Evolutionary conservation across 305 asterid species (phyloP), one percentile per base, ranked within the genome.

Genomic region (Fraxinus sp.): DNA sequence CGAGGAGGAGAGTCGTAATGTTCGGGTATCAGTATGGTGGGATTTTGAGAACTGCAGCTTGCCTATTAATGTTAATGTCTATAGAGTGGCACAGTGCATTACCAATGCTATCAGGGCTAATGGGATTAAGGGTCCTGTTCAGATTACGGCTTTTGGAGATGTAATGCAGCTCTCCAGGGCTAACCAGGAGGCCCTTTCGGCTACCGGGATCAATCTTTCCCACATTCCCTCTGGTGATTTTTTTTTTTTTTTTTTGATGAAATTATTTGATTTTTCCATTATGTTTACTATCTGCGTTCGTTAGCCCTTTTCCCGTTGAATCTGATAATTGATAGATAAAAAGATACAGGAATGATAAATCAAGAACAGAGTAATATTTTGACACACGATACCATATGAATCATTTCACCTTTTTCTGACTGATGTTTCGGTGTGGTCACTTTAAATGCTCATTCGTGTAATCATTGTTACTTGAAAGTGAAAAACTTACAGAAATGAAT

Each of bases 11-110:
- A 87, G 92, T 79, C 92, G 98, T 78, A 82, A 77, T 77, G 97
- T 94, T 55, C 91, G 92, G 84, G 97, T 95, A 1, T 93, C 99
- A 1, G 99, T 95, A 49, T 95, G 98, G 99, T 95, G 99, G 99
- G 99, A 95, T 86, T 93, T 95, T 77, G 99, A 95, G 89, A 95
- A 94, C 80, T 95, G 99, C 62, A 22, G 80, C 22, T 79, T 93
- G 30, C 98, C 98, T 14, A 68, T 72, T 26, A 89, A 90, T 80
- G 81, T 85, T 8, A 94, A 89, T 79, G 98, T 90, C 3, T 92
- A 87, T 41, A 87, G 84, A 83, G 96, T 95, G 83, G 86, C 92
- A 77, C 97, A 89, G 82, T 74, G 87, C 78, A 89, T 95, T 37
- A 91, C 95, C 0, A 90, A 89, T 74, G 99, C 98, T 77, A 78